Percentiles rank a stretch among this genome's conserved stretches.
These are phyloP conservation scores for Sugiyamaella japonica DNA, from an alignment of 1,139 yeast genomes.

Conservation along the genomic window DNA sequence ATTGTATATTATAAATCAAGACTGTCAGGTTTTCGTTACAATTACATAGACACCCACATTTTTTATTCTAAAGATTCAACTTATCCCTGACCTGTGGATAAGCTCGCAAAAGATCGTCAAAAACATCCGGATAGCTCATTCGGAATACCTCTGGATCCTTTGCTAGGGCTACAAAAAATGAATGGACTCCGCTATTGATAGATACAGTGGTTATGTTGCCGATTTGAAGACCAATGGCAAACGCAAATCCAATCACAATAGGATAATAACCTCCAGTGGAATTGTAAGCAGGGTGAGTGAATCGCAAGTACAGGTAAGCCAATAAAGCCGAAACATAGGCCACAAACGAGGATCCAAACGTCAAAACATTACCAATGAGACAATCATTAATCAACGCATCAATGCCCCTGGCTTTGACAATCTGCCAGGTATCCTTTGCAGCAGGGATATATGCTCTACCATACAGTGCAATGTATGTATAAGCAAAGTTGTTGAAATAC, in stretches of 20 bases:
- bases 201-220: slow-evolving; percentile 71
- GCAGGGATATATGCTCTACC: slow-evolving; percentile 76
- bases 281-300: slow-evolving; percentile 74
- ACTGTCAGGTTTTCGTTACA: background rate
- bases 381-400: slow-evolving; percentile 87
- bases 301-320: slow-evolving; percentile 67
- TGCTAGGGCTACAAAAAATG: slow-evolving; percentile 84
- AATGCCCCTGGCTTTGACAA: slow-evolving; percentile 76
- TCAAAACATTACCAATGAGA: slow-evolving; percentile 72
- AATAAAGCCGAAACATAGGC: slow-evolving; percentile 69
- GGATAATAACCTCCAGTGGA: slow-evolving; percentile 66
- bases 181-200: slow-evolving; percentile 77
- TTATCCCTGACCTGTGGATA: slow-evolving; percentile 71
- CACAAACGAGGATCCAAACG: slow-evolving; percentile 68
- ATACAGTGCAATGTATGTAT: slow-evolving; percentile 81
- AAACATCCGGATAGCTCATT: slow-evolving; percentile 72
- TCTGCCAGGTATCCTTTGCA: slow-evolving; percentile 80
- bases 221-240: slow-evolving; percentile 75
- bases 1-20: slow-evolving; percentile 1
- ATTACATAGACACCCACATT: background rate
- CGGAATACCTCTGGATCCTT: slow-evolving; percentile 85
- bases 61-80: slow-evolving; percentile 25
- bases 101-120: slow-evolving; percentile 66
- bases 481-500: slow-evolving; percentile 90
- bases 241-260: slow-evolving; percentile 74